Conservation (phyloP, 345 rosid species). For the Reutealis trisperma region DNA sequence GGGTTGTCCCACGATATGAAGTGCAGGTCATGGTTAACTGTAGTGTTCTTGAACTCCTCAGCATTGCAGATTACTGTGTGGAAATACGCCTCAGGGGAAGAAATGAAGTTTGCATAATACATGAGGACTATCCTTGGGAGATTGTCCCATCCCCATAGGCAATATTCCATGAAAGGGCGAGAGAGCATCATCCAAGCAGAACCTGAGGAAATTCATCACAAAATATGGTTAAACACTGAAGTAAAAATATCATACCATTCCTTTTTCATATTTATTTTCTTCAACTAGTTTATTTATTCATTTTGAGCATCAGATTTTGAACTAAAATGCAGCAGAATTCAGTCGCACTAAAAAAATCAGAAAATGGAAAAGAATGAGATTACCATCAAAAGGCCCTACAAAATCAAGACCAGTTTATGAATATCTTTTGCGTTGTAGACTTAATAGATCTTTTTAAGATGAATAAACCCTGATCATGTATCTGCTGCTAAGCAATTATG, state of each 20-base stretch:
- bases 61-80: slow-evolving; percentile 91
- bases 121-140: slow-evolving; percentile 78
- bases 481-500: neutral
- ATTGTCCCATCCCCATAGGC: slow-evolving; percentile 90
- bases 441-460: neutral
- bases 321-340: neutral
- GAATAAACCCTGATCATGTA: neutral
- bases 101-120: slow-evolving; percentile 88
- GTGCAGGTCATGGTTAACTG: slow-evolving; percentile 88
- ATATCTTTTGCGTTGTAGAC: neutral
- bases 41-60: slow-evolving; percentile 62
- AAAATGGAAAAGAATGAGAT: neutral
- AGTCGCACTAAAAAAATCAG: neutral
- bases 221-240: slow-evolving; percentile 1
- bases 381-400: neutral
- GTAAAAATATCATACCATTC: neutral
- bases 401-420: neutral
- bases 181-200: slow-evolving; percentile 97
- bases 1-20: slow-evolving; percentile 96
- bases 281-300: neutral
- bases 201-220: slow-evolving; percentile 41
- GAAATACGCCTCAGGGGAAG: slow-evolving; percentile 93
- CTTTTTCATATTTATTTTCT: too few relatives aligned
- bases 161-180: slow-evolving; percentile 76
- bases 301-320: neutral